These are phyloP conservation scores for Colletotrichum godetiae DNA, from an alignment of 2,329 filamentous ascomycete species.

Conservation along the genomic window DNA sequence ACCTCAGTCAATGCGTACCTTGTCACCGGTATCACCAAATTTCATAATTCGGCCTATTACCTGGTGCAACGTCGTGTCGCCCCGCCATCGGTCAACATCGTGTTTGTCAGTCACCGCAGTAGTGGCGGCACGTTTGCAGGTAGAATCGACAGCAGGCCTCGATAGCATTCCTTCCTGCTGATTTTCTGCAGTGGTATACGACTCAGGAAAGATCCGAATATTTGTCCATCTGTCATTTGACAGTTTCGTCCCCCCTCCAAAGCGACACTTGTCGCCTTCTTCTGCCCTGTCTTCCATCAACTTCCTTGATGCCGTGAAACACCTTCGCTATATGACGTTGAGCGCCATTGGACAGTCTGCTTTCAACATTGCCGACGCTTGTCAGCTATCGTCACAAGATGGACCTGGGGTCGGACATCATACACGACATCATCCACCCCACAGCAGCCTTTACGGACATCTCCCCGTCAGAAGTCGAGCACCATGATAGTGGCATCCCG, in stretches of 20 bases:
- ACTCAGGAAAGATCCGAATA: background rate
- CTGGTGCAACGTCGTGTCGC: background rate
- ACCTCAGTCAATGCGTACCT: background rate
- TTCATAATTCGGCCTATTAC: background rate
- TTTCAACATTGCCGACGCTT: slow-evolving; percentile 29
- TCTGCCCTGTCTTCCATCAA: slow-evolving; percentile 3
- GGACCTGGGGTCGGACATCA: slow-evolving; percentile 64
- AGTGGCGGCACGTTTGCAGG: background rate
- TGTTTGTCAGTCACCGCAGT: background rate
- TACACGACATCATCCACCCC: slow-evolving; percentile 68
- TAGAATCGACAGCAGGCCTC: background rate
- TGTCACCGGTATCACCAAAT: slow-evolving; percentile 1
- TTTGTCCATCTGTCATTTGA: slow-evolving; percentile 6
- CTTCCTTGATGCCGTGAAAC: slow-evolving; percentile 24
- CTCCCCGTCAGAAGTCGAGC: background rate
- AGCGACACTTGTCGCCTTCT: slow-evolving; percentile 11
- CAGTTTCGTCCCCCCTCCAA: slow-evolving; percentile 8
- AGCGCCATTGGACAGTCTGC: slow-evolving; percentile 14
- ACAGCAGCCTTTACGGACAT: slow-evolving; percentile 60
- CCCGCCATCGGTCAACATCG: slow-evolving; percentile 6
- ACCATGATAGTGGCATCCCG: background rate
- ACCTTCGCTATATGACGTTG: slow-evolving; percentile 13
- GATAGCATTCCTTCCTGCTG: background rate
- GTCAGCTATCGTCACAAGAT: slow-evolving; percentile 47
- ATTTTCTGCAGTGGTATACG: background rate